phyloP scores from a whole-genome alignment of 1,284 basidiomycete species.

The Melanopsichium pennsylvanicum region DNA sequence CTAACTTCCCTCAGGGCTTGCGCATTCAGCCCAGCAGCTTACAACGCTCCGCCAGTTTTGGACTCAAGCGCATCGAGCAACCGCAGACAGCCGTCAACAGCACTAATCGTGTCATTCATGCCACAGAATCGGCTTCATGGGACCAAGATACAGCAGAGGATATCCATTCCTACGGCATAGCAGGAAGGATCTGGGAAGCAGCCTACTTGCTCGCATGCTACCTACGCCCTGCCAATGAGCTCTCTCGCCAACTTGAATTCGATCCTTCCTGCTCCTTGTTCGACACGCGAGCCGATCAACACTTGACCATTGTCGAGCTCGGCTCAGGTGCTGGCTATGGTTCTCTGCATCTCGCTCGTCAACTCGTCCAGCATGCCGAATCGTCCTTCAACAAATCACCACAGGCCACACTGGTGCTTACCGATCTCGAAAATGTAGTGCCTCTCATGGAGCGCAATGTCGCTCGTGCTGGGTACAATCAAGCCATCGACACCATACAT shows the following conservation, averaged over 20 bases:
- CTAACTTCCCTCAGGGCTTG: slow-evolving; percentile 57
- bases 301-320: slow-evolving; percentile 52
- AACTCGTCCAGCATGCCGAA: slow-evolving; percentile 24
- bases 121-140: slow-evolving; percentile 29
- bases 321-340: slow-evolving; percentile 61
- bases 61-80: background rate
- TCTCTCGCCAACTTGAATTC: slow-evolving; percentile 25
- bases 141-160: slow-evolving; percentile 52
- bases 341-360: slow-evolving; percentile 54
- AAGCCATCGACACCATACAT: slow-evolving; percentile 9
- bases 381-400: background rate
- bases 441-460: slow-evolving; percentile 60
- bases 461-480: slow-evolving; percentile 17
- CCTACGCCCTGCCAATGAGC: slow-evolving; percentile 18
- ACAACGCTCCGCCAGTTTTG: background rate
- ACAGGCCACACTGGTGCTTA: slow-evolving; percentile 43
- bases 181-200: slow-evolving; percentile 64
- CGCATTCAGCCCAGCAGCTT: slow-evolving; percentile 48
- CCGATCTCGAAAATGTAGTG: slow-evolving; percentile 60
- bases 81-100: background rate
- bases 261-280: slow-evolving; percentile 59
- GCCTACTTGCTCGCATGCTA: slow-evolving; percentile 56
- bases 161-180: slow-evolving; percentile 61
- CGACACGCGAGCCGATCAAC: background rate
- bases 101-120: background rate